Conservation (phyloP, 768 basidiomycete species). For the Panaeolus cyanescens region DNA sequence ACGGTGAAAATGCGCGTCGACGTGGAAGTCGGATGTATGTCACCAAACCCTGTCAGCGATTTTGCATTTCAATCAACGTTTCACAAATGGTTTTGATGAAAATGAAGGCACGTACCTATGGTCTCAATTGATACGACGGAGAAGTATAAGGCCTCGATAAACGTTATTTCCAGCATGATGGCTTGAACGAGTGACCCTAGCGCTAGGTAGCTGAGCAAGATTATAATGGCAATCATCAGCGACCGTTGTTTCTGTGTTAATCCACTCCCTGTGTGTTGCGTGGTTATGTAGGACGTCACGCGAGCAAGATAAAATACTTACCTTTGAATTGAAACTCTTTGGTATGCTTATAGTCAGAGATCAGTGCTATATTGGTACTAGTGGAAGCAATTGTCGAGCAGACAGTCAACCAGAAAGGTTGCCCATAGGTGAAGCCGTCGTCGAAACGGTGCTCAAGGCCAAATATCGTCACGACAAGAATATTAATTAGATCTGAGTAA, state of each 20-base stretch:
- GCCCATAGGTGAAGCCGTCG: slow-evolving; percentile 71
- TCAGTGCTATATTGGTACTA: slow-evolving; percentile 67
- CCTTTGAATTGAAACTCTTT: slow-evolving; percentile 67
- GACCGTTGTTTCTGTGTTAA: slow-evolving; percentile 79
- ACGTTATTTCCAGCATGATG: slow-evolving; percentile 54
- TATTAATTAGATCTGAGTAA: slow-evolving; percentile 66
- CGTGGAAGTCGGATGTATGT: slow-evolving; percentile 56
- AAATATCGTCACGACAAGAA: slow-evolving; percentile 58
- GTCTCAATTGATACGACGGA: slow-evolving; percentile 74
- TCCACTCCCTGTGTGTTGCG: slow-evolving; percentile 59
- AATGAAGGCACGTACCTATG: slow-evolving; percentile 37
- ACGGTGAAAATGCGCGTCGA: slow-evolving; percentile 61
- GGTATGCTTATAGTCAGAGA: slow-evolving; percentile 60
- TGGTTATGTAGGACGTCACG: background rate
- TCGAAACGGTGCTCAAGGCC: slow-evolving; percentile 60
- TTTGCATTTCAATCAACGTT: slow-evolving; percentile 5
- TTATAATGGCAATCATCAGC: slow-evolving; percentile 77
- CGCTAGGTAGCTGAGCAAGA: slow-evolving; percentile 72
- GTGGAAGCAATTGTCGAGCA: slow-evolving; percentile 72
- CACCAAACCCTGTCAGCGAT: slow-evolving; percentile 72
- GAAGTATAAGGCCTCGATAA: slow-evolving; percentile 80
- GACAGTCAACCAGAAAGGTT: slow-evolving; percentile 77
- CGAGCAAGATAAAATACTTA: slow-evolving; percentile 16
- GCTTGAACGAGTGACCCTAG: slow-evolving; percentile 67
- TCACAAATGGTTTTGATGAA: background rate